Percentiles rank a stretch among this genome's conserved stretches.
These are phyloP conservation scores for Podospora pseudoanserina DNA, from an alignment of 495 filamentous ascomycete genomes.

Conservation along the genomic window DNA sequence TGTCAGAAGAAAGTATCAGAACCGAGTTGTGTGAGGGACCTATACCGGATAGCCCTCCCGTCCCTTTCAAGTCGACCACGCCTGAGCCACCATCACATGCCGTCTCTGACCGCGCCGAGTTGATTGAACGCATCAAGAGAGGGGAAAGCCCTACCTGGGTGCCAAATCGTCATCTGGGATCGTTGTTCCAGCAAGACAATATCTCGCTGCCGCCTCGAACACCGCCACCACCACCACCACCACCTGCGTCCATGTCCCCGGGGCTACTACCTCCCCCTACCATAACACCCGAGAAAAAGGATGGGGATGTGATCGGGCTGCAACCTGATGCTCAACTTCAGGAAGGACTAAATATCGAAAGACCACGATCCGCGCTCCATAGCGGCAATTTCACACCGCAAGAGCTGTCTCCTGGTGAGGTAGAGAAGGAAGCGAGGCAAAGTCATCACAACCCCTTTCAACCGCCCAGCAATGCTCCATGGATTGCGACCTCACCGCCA, in stretches of 20 bases:
- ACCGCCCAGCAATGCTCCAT: conserved; percentile 18
- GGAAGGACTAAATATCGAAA: conserved; percentile 63
- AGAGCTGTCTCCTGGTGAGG: conserved; percentile 25
- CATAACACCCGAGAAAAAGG: conserved; percentile 43
- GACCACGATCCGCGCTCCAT: conserved; percentile 83
- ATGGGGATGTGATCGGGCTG: conserved; percentile 7
- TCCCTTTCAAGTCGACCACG: conserved; percentile 24
- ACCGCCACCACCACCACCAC: conserved; percentile 37
- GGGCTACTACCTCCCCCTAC: conserved; percentile 38
- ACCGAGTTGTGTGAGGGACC: conserved; percentile 58
- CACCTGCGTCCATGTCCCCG: conserved; percentile 33
- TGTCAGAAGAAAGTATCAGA: conserved; percentile 51
- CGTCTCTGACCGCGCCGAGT: conserved; percentile 62
- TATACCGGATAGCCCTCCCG: conserved; percentile 39
- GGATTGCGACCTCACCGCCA: conserved; percentile 48
- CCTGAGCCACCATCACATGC: conserved; percentile 30
- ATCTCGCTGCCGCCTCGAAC: conserved; percentile 32
- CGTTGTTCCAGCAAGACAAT: conserved; percentile 34
- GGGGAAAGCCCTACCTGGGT: conserved; percentile 75
- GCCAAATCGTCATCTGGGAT: conserved; percentile 52
- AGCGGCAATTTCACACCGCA: conserved; percentile 80
- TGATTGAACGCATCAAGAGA: conserved; percentile 82
- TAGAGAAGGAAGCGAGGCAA: background rate
- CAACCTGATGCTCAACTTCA: conserved; percentile 29
- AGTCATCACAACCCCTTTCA: conserved; percentile 10